Conservation (phyloP, 345 rosid species). For the Hirschfeldia incana region DNA sequence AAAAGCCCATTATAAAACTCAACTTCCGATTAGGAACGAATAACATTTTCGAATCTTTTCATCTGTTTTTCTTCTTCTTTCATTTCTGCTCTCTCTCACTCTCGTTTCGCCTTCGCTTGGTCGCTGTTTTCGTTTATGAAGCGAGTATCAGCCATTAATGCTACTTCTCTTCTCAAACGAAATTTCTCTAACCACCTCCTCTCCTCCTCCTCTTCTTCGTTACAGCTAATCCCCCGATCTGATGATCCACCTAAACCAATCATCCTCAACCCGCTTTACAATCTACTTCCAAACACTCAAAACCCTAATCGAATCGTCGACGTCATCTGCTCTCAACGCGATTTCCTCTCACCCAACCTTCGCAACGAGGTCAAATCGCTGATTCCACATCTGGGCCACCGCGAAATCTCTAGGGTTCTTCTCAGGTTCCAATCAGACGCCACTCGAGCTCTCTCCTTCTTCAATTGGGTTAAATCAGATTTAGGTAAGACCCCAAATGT, state of each 20-base stretch:
- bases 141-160: conserved; percentile 19
- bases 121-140: conserved; percentile 23
- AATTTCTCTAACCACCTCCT: not conserved
- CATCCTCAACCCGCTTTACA: conserved; percentile 50
- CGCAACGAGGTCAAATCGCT: conserved; percentile 35
- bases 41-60: not conserved
- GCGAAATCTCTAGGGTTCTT: conserved; percentile 65
- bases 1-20: not conserved
- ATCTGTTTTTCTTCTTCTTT: not conserved
- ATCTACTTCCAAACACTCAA: conserved; percentile 54
- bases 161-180: conserved; percentile 1
- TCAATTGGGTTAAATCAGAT: conserved; percentile 61
- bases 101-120: not conserved
- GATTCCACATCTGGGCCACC: conserved; percentile 52
- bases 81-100: not conserved
- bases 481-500: conserved; percentile 45
- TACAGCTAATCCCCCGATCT: conserved; percentile 34
- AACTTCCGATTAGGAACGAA: too few species aligned
- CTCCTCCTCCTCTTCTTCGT: conserved; percentile 40
- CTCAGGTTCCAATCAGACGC: conserved; percentile 69
- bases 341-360: conserved; percentile 30
- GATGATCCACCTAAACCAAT: conserved; percentile 30
- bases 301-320: conserved; percentile 68
- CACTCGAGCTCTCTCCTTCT: conserved; percentile 55
- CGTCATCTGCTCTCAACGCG: conserved; percentile 47